Evolutionary conservation across 2,329 filamentous ascomycete genomes (phyloP), one percentile per base, ranked within the genome.

Genomic region (Beauveria asiatica): DNA sequence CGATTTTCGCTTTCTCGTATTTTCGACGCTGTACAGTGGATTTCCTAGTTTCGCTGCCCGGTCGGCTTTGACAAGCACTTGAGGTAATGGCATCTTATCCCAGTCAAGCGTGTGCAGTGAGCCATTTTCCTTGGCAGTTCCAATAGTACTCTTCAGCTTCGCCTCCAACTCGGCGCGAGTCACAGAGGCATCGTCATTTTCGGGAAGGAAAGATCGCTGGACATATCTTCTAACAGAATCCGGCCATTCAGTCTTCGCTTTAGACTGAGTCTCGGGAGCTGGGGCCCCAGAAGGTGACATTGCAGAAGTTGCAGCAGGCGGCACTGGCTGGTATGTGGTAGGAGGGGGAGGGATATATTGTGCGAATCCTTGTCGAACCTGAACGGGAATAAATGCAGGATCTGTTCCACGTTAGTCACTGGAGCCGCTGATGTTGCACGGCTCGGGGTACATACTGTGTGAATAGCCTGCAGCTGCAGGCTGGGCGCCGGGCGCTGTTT

Each of bases 141-240:
- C 90, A 71, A 99, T 97, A 66, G 92, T 88, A 62, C 87, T 78
- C 74, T 93, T 96, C 64, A 99, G 78, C 70, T 92, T 95, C 62
- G 80, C 78, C 73, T 96, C 89, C 80, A 97, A 88, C 61, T 96
- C 91, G 57, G 80, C 68, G 57, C 83, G 82, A 55, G 77, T 73
- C 50, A 92, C 83, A 44, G 82, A 80, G 5, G 81, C 68, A 63
- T 89, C 81, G 65, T 86, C 78, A 70, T 92, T 89, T 61, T 85
- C 83, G 27, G 85, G 83, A 55, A 89, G 85, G 71, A 97, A 97
- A 27, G 92, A 92, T 69, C 92, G 86, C 69, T 92, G 88, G 37
- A 97, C 93, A 75, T 97, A 97, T 65, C 82, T 80, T 67, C 92
- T 89, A 62, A 97, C 90, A n/a, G 87, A 83, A 48, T 83, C 78